These are phyloP conservation scores for Dryas octopetala DNA, from an alignment of 306 rosid genomes.

Conservation along the genomic window DNA sequence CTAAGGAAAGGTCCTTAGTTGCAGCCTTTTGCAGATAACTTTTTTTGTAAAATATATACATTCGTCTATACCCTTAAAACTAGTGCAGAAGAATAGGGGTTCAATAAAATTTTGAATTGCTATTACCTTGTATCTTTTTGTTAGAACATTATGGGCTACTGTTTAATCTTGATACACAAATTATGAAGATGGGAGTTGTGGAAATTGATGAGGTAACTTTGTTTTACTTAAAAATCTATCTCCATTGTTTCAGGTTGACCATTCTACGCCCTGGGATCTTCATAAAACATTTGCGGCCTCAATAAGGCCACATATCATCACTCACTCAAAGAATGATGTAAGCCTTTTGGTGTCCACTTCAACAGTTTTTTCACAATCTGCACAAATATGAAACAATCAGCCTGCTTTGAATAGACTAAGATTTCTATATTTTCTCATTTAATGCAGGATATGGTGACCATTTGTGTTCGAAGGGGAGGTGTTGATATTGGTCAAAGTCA, in stretches of 20 bases:
- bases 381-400: not conserved
- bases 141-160: not conserved
- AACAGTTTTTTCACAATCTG: conserved; percentile 10
- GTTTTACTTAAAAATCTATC: not conserved
- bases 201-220: not conserved
- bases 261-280: conserved; percentile 29
- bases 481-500: conserved; percentile 54
- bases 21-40: not conserved
- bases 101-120: not conserved
- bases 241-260: conserved; percentile 51
- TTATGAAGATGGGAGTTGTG: not conserved
- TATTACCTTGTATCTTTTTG: not conserved
- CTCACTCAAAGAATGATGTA: conserved; percentile 66
- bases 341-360: conserved; percentile 27
- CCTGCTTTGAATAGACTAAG: conserved; percentile 13
- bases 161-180: not conserved
- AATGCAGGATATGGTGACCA: conserved; percentile 55
- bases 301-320: conserved; percentile 44
- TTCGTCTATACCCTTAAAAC: not conserved
- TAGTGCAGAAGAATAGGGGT: not conserved
- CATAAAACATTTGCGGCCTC: conserved; percentile 33
- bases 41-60: not conserved
- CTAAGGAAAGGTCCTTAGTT: not conserved
- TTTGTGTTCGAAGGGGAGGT: conserved; percentile 77
- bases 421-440: conserved; percentile 11